Percentiles rank a stretch among this genome's conserved stretches.
phyloP scores from a whole-genome alignment of 2,329 filamentous ascomycete genomes.

The Beauveria medogensis region DNA sequence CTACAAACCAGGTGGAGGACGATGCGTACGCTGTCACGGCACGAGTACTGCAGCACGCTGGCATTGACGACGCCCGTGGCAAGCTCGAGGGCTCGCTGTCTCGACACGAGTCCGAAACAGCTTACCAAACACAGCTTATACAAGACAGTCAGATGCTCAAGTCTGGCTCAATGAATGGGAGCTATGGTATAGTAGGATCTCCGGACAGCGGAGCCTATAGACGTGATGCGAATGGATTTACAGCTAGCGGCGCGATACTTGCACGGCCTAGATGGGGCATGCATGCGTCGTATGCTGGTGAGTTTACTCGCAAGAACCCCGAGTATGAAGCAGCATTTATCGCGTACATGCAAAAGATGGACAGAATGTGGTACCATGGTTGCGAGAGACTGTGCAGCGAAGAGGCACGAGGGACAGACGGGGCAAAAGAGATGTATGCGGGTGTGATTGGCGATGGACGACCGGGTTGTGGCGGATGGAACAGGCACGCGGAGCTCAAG shows the following conservation, averaged over 20 bases:
- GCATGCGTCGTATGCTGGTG: not conserved
- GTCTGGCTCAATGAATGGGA: not conserved
- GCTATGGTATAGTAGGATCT: constrained; percentile 1
- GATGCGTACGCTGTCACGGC: constrained; percentile 17
- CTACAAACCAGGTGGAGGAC: constrained; percentile 19
- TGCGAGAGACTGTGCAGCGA: constrained; percentile 26
- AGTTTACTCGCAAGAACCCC: not conserved
- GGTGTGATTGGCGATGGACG: constrained; percentile 32
- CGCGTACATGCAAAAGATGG: constrained; percentile 4
- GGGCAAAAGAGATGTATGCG: constrained; percentile 24
- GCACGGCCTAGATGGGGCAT: not conserved
- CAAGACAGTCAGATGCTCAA: constrained; percentile 3
- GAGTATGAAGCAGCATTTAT: not conserved
- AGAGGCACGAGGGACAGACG: constrained; percentile 22
- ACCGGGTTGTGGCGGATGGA: constrained; percentile 18
- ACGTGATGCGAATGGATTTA: not conserved
- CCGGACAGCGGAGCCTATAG: not conserved
- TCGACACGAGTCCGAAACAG: constrained; percentile 11
- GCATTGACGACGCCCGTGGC: constrained; percentile 15
- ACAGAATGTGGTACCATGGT: constrained; percentile 31
- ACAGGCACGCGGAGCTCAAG: constrained; percentile 22
- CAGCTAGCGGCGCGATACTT: not conserved
- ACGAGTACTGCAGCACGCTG: constrained; percentile 17
- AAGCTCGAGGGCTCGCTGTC: not conserved
- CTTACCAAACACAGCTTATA: constrained; percentile 7